Evolutionary conservation across 768 basidiomycete species (phyloP), one percentile per base, ranked within the genome.

Genomic region (Termitomyces sp.): DNA sequence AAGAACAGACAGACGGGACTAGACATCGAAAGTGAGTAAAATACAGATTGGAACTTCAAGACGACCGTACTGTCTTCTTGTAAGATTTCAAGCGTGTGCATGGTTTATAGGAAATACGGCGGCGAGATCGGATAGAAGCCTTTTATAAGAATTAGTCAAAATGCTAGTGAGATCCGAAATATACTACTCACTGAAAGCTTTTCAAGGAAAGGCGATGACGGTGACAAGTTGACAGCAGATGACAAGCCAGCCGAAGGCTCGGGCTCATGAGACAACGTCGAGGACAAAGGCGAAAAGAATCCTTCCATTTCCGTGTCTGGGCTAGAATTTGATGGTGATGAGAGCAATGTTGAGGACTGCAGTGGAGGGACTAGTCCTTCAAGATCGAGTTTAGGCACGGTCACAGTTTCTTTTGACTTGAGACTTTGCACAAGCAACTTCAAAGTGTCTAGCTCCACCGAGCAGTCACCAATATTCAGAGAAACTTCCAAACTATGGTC

Each of bases 1-100:
- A 30, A 89, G 66, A 39, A 80, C 74, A 5, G 79, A 78, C 16
- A 84, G 61, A 45, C 71, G 67, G 4, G 81, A 76, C 84, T 86
- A 51, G 15, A 54, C 16, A 13, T 12, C 46, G 12, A 30, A 47
- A 22, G 42, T 62, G 11, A 56, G 49, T 50, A 41, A 37, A 46
- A n/a, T 4, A 36, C 18, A 15, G 30, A 30, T 27, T 24, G 31
- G 45, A 34, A 58, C 20, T 51, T 57, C 50, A 4, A 41, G 22
- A 34, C 37, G 55, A 60, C 70, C 73, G 39, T 66, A 81, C 81
- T 54, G 71, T 67, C 60, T 76, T 72, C 58, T 70, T 71, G 30
- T 65, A 58, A 54, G 78, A 74, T 55, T 73, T 77, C 16, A 83
- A 65, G 60, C 73, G 79, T 33, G 67, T 62, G 57, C 74, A 67